phyloP scores from a whole-genome alignment of 2,329 filamentous ascomycete species.

The Dothistroma septosporum region DNA sequence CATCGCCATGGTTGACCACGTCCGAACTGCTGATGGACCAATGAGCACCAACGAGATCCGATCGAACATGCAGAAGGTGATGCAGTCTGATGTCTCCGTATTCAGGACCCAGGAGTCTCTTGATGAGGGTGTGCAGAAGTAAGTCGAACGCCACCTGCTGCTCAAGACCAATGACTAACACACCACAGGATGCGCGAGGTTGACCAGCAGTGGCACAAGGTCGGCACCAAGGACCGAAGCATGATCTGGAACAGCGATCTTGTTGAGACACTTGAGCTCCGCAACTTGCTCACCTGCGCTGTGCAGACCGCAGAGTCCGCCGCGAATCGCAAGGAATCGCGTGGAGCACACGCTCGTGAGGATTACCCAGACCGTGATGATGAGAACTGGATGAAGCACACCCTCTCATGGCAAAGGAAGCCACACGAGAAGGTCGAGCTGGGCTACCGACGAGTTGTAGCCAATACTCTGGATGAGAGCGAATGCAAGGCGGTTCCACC shows the following conservation, averaged over 20 bases:
- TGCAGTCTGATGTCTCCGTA: constrained; percentile 95
- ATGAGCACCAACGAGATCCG: constrained; percentile 87
- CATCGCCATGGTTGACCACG: constrained; percentile 78
- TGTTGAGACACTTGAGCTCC: constrained; percentile 90
- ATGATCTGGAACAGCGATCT: constrained; percentile 99
- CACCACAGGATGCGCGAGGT: constrained; percentile 65
- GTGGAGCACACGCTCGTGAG: constrained; percentile 94
- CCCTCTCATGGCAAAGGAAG: constrained; percentile 88
- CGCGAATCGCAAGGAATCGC: constrained; percentile 92
- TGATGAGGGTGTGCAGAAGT: constrained; percentile 82
- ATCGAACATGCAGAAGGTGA: constrained; percentile 91
- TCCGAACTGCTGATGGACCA: constrained; percentile 77
- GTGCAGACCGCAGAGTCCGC: constrained; percentile 88
- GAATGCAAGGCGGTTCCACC: constrained; percentile 96
- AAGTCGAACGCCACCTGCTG: constrained; percentile 13
- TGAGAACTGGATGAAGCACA: constrained; percentile 99
- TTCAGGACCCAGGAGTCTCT: constrained; percentile 93
- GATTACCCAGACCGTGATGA: constrained; percentile 96
- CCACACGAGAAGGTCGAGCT: constrained; percentile 85
- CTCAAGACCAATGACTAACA: constrained; percentile 16
- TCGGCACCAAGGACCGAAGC: constrained; percentile 95
- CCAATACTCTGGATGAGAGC: constrained; percentile 81
- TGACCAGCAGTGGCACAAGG: constrained; percentile 72
- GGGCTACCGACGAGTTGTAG: constrained; percentile 77
- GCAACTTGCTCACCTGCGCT: constrained; percentile 94